These are phyloP conservation scores for Ceratocystis ficicola DNA, from an alignment of 2,329 filamentous ascomycete genomes.

Conservation along the genomic window DNA sequence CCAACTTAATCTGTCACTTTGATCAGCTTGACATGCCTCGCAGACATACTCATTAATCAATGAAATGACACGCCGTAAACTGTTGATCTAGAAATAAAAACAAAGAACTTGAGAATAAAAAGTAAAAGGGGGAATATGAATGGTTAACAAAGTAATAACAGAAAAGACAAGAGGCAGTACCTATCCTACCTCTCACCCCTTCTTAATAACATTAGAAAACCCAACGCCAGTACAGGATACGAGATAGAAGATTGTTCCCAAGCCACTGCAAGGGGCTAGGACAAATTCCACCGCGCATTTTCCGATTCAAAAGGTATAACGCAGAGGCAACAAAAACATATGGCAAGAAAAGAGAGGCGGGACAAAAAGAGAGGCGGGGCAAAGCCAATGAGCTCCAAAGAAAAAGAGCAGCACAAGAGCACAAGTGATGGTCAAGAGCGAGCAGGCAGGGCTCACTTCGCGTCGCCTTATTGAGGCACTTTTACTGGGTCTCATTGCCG, in stretches of 20 bases:
- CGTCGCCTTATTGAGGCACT: neutral
- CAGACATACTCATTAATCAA: slow-evolving; percentile 22
- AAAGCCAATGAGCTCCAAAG: slow-evolving; percentile 8
- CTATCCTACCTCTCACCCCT: slow-evolving; percentile 15
- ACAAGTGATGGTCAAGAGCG: slow-evolving; percentile 34
- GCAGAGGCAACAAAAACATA: slow-evolving; percentile 20
- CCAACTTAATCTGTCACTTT: too few species aligned
- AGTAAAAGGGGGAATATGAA: slow-evolving; percentile 20
- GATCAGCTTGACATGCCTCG: too few species aligned
- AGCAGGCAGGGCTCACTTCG: slow-evolving; percentile 29
- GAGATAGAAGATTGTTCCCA: slow-evolving; percentile 13
- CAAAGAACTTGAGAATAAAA: slow-evolving; percentile 15
- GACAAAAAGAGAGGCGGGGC: slow-evolving; percentile 7
- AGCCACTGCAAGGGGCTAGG: slow-evolving; percentile 19
- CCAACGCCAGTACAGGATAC: slow-evolving; percentile 22
- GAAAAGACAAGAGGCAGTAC: slow-evolving; percentile 15
- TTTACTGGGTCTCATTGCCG: slow-evolving; percentile 37
- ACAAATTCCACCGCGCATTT: slow-evolving; percentile 16
- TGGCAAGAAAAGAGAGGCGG: slow-evolving; percentile 14
- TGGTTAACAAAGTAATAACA: slow-evolving; percentile 23
- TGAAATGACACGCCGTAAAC: slow-evolving; percentile 26
- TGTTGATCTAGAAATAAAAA: slow-evolving; percentile 9
- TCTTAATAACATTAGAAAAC: slow-evolving; percentile 20
- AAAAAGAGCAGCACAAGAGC: slow-evolving; percentile 38
- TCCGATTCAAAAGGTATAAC: slow-evolving; percentile 23